A percentile compares a stretch with the other conserved stretches of the same genome.
Conservation (phyloP, 192 early-diverging fungal genomes). For the Coemansia sp. region DNA sequence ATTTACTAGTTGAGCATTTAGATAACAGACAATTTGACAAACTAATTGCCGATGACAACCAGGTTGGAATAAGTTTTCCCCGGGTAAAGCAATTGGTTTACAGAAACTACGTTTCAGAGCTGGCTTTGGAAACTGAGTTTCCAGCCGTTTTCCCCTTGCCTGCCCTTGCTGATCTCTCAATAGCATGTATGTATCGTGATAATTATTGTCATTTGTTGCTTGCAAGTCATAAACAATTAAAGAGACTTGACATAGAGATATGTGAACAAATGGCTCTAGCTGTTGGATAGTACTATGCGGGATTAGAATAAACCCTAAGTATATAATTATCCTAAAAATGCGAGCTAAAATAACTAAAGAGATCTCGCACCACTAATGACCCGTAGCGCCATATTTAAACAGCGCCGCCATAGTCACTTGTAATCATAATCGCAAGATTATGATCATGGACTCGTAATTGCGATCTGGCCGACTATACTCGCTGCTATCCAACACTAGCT, state of each 20-base stretch:
- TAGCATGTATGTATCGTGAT: background rate
- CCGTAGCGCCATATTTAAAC: no score
- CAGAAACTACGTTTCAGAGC: background rate
- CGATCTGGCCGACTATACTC: no score
- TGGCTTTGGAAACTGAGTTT: background rate
- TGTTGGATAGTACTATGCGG: no score
- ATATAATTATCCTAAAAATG: no score
- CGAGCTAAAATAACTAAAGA: no score
- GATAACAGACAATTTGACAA: background rate
- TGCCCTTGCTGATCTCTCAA: background rate
- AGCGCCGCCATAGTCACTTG: no score
- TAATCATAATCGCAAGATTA: no score
- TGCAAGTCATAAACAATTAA: background rate
- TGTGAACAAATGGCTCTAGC: background rate
- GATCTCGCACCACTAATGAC: no score
- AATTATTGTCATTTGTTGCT: background rate
- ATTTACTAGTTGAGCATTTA: background rate
- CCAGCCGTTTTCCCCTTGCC: background rate
- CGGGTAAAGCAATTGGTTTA: background rate
- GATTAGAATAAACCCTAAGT: no score
- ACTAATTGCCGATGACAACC: background rate
- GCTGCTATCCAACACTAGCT: no score
- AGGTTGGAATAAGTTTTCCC: background rate
- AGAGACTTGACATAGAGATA: background rate
- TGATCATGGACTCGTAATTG: no score